phyloP scores from a whole-genome alignment of 495 filamentous ascomycete genomes.

The Gamarada debralockiae region DNA sequence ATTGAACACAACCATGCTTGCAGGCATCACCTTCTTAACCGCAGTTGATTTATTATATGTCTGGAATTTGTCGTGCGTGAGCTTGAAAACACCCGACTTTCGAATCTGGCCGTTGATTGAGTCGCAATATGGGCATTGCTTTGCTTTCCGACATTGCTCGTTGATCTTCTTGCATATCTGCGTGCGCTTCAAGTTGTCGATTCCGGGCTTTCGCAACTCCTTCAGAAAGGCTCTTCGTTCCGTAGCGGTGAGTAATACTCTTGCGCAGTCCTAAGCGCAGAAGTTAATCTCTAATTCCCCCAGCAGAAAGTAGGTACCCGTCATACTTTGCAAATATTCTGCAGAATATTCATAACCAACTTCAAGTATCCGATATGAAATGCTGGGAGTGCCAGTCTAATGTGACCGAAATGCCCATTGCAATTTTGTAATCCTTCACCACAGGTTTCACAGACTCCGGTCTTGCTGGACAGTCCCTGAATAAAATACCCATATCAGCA shows the following conservation, averaged over 20 bases:
- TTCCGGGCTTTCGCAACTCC: slow-evolving; percentile 71
- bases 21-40: slow-evolving; percentile 73
- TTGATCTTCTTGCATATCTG: slow-evolving; percentile 83
- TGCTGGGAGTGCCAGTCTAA: slow-evolving; percentile 81
- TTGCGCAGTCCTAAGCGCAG: slow-evolving; percentile 56
- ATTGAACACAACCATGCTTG: slow-evolving; percentile 77
- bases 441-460: slow-evolving; percentile 75
- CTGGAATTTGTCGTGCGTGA: slow-evolving; percentile 90
- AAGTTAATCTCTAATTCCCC: background rate
- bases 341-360: slow-evolving; percentile 80
- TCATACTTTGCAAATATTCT: slow-evolving; percentile 83
- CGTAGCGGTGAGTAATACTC: slow-evolving; percentile 71
- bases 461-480: slow-evolving; percentile 74
- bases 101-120: slow-evolving; percentile 84
- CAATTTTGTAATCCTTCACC: slow-evolving; percentile 70
- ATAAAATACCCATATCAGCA: slow-evolving; percentile 13
- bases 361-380: slow-evolving; percentile 97
- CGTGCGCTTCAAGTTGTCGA: slow-evolving; percentile 79
- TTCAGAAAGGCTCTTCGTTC: slow-evolving; percentile 70
- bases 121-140: slow-evolving; percentile 69
- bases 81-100: slow-evolving; percentile 82
- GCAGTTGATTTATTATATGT: slow-evolving; percentile 82
- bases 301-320: background rate
- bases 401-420: slow-evolving; percentile 93
- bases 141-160: slow-evolving; percentile 81